Base-by-base conservation (phyloP, 345 rosid genomes). In the Salix koriyanagi region DNA sequence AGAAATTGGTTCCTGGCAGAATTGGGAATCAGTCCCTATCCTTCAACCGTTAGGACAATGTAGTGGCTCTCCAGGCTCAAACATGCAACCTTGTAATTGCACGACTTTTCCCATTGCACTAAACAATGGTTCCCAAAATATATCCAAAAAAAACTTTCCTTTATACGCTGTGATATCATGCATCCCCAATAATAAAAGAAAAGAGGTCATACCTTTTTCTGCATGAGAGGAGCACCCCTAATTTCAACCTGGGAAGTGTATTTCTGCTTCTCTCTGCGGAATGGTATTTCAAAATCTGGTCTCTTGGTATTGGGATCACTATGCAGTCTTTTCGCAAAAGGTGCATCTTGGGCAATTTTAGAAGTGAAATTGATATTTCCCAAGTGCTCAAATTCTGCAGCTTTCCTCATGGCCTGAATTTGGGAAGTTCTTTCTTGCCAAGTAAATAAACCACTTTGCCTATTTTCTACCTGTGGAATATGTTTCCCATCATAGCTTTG, bases 191-290 rank as follows among this genome's bases (percentile, higher is more conserved):
- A 28, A 54, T 36, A 36, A 8, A 69, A 79, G 76, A 79, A 75
- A 48, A 68, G 39, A 50, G 46, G 64, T 69, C 83, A 75, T 88
- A 89, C 96, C 91, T 78, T 80, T 83, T 80, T 86, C 73, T 75
- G 86, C 82, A 81, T 71, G 50, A 56, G 69, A 74, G 91, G 79
- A 74, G 25, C 60, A 68, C 71, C 80, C 21, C 81, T 83, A 64
- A 70, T 82, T 73, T 83, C 85, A 77, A 83, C 67, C 64, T 67
- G 81, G 76, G 85, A 75, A 28, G 74, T 41, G 50, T 50, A 75
- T 71, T 82, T 79, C 65, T 81, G 86, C 72, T 79, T 84, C 39
- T 84, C 84, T 71, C 85, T 75, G 2, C 50, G 75, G 69, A 89
- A 85, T 60, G 85, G 78, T 30, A 77, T 75, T 65, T 65, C 64